Evolutionary conservation across 768 basidiomycete genomes (phyloP).

Genomic region (Dioszegia hungarica): DNA sequence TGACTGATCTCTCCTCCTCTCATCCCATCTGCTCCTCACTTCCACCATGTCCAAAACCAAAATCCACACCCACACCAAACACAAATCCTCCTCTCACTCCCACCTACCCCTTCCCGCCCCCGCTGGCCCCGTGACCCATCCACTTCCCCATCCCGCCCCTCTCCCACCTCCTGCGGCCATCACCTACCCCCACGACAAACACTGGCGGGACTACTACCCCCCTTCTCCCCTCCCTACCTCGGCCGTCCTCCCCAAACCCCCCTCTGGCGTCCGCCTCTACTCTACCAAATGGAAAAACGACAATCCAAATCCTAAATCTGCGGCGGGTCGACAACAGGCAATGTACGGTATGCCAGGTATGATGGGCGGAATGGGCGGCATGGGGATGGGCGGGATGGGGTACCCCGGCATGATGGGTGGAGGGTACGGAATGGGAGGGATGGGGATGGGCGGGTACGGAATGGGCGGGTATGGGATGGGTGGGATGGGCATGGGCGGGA

Average conservation of each 20-base stretch:
- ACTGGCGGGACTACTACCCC: constrained; percentile 27
- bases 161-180: neutral
- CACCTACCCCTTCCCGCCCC: neutral
- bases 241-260: constrained; percentile 20
- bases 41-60: neutral
- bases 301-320: constrained; percentile 29
- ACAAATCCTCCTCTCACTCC: neutral
- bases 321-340: constrained; percentile 17
- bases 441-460: constrained; percentile 20
- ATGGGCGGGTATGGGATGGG: constrained; percentile 8
- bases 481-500: constrained; percentile 15
- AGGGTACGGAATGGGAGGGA: constrained; percentile 11
- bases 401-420: neutral
- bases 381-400: neutral
- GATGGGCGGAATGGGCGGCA: constrained; percentile 5
- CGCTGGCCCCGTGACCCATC: neutral
- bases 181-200: constrained; percentile 1
- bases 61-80: neutral
- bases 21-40: neutral
- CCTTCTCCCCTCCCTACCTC: constrained; percentile 3
- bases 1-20: neutral
- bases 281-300: constrained; percentile 37
- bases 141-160: neutral
- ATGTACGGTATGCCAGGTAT: constrained; percentile 21
- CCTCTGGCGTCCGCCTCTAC: constrained; percentile 11